A percentile compares a stretch with the other conserved stretches of the same genome.
Conservation (phyloP, 352 stramenopile species). For the Globisporangium camurandrum region DNA sequence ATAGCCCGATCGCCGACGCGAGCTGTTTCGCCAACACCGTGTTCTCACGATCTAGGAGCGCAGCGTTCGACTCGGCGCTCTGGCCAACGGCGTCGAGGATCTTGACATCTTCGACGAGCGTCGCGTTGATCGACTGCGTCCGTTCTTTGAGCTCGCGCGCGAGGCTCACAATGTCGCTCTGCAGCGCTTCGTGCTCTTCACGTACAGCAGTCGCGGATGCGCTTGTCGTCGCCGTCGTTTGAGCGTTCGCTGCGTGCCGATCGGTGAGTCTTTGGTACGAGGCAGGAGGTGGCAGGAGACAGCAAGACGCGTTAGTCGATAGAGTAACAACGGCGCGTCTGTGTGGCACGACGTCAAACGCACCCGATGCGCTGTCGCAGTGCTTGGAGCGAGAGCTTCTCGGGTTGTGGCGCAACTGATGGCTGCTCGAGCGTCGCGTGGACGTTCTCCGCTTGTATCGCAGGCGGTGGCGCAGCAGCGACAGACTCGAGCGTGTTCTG, state of each 20-base stretch:
- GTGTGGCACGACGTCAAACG: too few species aligned
- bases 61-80: constrained; percentile 59
- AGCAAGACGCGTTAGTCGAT: too few species aligned
- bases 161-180: constrained; percentile 70
- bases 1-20: constrained; percentile 62
- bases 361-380: constrained; percentile 57
- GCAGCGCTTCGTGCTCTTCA: constrained; percentile 61
- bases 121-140: constrained; percentile 70
- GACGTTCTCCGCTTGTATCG: constrained; percentile 47
- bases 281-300: neutral
- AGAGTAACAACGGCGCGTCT: too few species aligned
- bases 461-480: constrained; percentile 7
- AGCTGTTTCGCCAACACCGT: constrained; percentile 51
- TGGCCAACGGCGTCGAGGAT: constrained; percentile 68
- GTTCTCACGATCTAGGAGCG: constrained; percentile 55
- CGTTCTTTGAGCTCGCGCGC: constrained; percentile 64
- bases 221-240: too few species aligned
- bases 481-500: neutral
- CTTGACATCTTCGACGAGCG: constrained; percentile 58
- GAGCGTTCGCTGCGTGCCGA: constrained; percentile 14
- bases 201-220: constrained; percentile 35
- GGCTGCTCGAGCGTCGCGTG: constrained; percentile 47
- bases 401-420: constrained; percentile 16
- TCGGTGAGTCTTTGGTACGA: constrained; percentile 23
- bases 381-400: constrained; percentile 47